Conservation (phyloP, 768 basidiomycete species). For the Chiua virens region DNA sequence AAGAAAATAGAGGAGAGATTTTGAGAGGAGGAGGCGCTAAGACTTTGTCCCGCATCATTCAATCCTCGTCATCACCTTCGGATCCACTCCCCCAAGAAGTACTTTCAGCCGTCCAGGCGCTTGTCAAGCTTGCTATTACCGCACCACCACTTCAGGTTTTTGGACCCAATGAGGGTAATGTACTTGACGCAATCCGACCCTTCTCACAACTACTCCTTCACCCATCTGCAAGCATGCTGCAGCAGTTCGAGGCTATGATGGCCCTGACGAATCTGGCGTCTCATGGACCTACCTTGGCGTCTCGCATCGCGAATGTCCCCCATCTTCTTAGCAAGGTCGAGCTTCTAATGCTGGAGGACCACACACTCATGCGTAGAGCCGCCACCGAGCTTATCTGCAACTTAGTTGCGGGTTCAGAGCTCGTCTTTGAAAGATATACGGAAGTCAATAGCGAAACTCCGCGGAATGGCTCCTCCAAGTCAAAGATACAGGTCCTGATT, state of each 20-base stretch:
- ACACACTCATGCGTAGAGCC: conserved; percentile 79
- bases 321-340: conserved; percentile 68
- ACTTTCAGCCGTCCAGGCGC: conserved; percentile 75
- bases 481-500: conserved; percentile 77
- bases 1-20: conserved; percentile 72
- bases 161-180: conserved; percentile 75
- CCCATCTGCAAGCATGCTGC: conserved; percentile 66
- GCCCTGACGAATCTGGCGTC: conserved; percentile 94
- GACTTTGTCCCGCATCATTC: conserved; percentile 57
- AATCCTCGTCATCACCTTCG: conserved; percentile 39
- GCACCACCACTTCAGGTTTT: conserved; percentile 88
- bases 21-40: conserved; percentile 80
- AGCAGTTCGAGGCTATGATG: conserved; percentile 93
- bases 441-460: conserved; percentile 33
- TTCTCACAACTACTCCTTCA: conserved; percentile 73
- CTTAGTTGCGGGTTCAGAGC: conserved; percentile 74
- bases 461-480: conserved; percentile 33
- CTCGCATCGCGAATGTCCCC: conserved; percentile 61
- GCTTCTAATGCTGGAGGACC: conserved; percentile 77
- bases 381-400: conserved; percentile 93
- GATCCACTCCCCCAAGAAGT: conserved; percentile 22
- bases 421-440: conserved; percentile 72
- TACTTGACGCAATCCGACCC: conserved; percentile 83
- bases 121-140: conserved; percentile 93
- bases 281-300: conserved; percentile 61